Evolutionary conservation across 2,329 filamentous ascomycete species (phyloP), one percentile per base, ranked within the genome.

Genomic region (Cryphonectria naterciae): DNA sequence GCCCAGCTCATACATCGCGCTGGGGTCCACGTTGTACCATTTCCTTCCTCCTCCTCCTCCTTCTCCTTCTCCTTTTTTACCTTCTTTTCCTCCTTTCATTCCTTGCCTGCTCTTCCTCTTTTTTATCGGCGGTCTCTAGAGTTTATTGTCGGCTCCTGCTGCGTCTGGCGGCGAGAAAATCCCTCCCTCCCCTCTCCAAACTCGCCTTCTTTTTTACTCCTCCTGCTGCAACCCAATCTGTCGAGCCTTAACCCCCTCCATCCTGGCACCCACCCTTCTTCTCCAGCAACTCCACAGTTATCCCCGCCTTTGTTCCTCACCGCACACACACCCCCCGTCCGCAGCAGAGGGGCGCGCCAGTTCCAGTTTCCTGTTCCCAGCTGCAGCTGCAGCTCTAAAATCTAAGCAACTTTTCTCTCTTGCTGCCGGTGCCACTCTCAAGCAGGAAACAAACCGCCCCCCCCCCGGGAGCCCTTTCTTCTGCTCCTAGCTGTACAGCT

Each of bases 201-300:
- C 7, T 58, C 11, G 37, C 28, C 54, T 17, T 25, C 46, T 6
- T 4, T 25, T 22, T 6, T 49, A 43, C 41, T n/a, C 28, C 10
- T n/a, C 54, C 54, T 58, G n/a, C 54, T 28, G 56, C 56, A 61
- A 61, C 25, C 54, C n/a, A n/a, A 58, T 28, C 22, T 35, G 58
- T 61, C 35, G 19, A n/a, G 35, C 58, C 11, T 17, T 15, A 32
- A 15, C 54, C 54, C 58, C 58, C 58, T 61, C 58, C 58, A 39
- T 25, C 58, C 58, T 39, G 19, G 58, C 58, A 39, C 22, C 32
- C 58, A 39, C 58, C 58, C 58, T n/a, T 10, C 46, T 49, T 39
- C 58, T 37, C 32, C 58, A 39, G 35, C 58, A 61, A 61, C 58
- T 61, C 58, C 58, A 61, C 58, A 37, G 58, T n/a, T 39, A 37